phyloP scores from a whole-genome alignment of 2,329 filamentous ascomycete species.

The Aspergillus sp. region DNA sequence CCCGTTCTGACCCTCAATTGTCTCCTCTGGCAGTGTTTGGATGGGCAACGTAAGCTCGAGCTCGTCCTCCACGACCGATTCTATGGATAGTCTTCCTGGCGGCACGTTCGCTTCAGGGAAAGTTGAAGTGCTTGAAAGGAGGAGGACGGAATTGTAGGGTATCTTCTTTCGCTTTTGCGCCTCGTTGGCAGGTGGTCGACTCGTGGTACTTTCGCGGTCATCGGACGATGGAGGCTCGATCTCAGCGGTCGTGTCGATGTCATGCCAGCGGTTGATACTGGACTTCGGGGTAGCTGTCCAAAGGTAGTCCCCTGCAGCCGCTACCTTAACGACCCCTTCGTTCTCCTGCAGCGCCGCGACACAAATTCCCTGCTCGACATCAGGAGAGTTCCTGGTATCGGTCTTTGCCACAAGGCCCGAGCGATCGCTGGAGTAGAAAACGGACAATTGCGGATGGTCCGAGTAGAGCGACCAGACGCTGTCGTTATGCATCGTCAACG shows the following conservation, averaged over 20 bases:
- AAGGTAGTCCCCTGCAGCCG: constrained; percentile 63
- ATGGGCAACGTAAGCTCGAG: constrained; percentile 54
- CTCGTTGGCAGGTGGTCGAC: constrained; percentile 37
- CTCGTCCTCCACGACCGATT: constrained; percentile 46
- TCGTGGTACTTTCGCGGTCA: constrained; percentile 32
- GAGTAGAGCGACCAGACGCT: constrained; percentile 96
- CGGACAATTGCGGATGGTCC: constrained; percentile 71
- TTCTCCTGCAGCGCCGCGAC: constrained; percentile 90
- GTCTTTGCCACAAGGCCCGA: constrained; percentile 95
- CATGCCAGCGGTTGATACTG: constrained; percentile 85
- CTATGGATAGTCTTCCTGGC: constrained; percentile 43
- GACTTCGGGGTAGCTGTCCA: constrained; percentile 89
- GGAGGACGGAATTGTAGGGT: constrained; percentile 67
- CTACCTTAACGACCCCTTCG: constrained; percentile 57
- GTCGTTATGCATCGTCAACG: constrained; percentile 97
- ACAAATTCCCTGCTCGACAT: constrained; percentile 81
- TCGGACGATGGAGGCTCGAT: constrained; percentile 44
- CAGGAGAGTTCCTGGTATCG: constrained; percentile 68
- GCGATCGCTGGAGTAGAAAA: constrained; percentile 93
- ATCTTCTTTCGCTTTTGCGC: constrained; percentile 50
- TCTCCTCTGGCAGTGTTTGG: constrained; percentile 64
- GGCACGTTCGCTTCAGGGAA: constrained; percentile 61
- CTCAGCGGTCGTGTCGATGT: constrained; percentile 71
- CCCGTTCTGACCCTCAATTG: constrained; percentile 90
- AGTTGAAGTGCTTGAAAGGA: constrained; percentile 74